Conservation (phyloP, 192 early-diverging fungal genomes). For the Entomortierella chlamydospora region DNA sequence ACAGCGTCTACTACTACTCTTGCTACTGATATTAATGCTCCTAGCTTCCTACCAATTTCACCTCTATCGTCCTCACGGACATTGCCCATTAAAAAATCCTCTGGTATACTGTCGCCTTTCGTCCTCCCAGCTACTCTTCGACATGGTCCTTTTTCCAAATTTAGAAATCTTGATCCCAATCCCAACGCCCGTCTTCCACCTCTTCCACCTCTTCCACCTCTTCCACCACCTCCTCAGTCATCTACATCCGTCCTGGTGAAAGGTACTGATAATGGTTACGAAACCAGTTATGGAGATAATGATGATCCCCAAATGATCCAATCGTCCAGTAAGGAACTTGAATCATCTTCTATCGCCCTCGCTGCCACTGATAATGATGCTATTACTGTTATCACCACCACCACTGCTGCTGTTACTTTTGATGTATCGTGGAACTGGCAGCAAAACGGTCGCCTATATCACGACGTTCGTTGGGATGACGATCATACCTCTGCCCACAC, state of each 20-base stretch:
- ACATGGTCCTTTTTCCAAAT: neutral
- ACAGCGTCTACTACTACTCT: neutral
- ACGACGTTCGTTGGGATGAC: slow-evolving; percentile 49
- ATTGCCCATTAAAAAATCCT: neutral
- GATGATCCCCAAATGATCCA: neutral
- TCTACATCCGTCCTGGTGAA: neutral
- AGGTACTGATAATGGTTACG: neutral
- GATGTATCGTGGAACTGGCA: slow-evolving; percentile 14
- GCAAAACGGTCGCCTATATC: slow-evolving; percentile 18
- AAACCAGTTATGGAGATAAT: neutral
- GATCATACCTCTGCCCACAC: slow-evolving; percentile 18
- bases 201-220: too few relatives aligned
- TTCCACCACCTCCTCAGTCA: slow-evolving; percentile 1
- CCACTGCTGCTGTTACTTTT: neutral
- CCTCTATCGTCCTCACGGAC: neutral
- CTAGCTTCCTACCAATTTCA: neutral
- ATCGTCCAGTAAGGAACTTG: neutral
- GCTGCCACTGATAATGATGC: neutral
- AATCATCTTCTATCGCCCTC: neutral
- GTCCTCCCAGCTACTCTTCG: slow-evolving; percentile 17
- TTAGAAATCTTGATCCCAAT: slow-evolving; percentile 8
- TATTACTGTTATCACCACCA: neutral
- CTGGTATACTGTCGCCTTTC: slow-evolving; percentile 18
- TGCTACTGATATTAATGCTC: neutral
- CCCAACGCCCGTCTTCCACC: slow-evolving; percentile 4